Evolutionary conservation across 495 filamentous ascomycete genomes (phyloP).

Genomic region (Copromyces sp.): DNA sequence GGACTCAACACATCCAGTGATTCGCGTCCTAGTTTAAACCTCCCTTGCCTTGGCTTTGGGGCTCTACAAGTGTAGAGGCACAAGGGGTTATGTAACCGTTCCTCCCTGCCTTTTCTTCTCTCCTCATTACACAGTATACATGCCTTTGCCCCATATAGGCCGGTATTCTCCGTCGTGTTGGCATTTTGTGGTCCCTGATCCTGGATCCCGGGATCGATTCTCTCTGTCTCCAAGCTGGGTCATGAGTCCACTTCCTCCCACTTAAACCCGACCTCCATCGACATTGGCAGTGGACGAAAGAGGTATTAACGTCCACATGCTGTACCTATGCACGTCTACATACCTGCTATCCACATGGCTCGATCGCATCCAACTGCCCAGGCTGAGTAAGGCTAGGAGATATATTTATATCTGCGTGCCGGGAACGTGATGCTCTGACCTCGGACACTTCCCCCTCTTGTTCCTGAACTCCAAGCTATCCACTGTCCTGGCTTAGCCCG

Average conservation of each 20-base stretch:
- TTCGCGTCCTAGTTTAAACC: neutral
- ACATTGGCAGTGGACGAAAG: constrained; percentile 2
- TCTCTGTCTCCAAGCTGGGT: constrained; percentile 1
- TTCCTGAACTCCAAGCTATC: neutral
- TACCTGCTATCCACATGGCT: neutral
- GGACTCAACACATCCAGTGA: neutral
- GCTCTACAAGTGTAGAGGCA: neutral
- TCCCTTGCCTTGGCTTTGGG: neutral
- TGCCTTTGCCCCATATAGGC: neutral
- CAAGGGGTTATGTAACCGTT: neutral
- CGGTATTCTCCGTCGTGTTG: neutral
- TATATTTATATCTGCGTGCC: neutral
- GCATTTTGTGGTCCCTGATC: neutral
- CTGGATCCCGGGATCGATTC: neutral
- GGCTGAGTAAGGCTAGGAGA: neutral
- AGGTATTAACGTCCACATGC: neutral
- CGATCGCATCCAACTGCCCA: neutral
- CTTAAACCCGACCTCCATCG: neutral
- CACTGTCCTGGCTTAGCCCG: neutral
- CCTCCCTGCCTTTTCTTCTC: too few species aligned
- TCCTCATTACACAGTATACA: neutral
- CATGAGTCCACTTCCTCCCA: constrained; percentile 10
- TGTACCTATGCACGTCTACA: neutral
- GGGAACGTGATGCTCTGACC: neutral
- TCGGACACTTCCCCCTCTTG: neutral